Evolutionary conservation across 83 land plant species (phyloP).

Genomic region (Picea abies): DNA sequence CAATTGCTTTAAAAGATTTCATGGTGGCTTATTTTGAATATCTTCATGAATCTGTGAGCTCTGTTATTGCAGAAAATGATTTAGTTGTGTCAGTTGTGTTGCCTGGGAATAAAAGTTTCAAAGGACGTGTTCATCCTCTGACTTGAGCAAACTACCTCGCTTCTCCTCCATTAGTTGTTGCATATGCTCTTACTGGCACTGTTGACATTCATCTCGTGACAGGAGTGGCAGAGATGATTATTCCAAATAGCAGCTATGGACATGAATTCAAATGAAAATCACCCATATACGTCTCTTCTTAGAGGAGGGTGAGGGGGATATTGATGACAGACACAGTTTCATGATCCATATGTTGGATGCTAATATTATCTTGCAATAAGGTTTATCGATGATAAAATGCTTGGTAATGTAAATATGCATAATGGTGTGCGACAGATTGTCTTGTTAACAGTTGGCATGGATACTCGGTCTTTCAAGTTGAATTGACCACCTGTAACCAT

Average conservation of each 20-base stretch:
- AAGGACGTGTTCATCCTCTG: slow-evolving; percentile 85
- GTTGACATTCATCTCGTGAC: slow-evolving; percentile 93
- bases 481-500: slow-evolving; percentile 65
- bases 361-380: slow-evolving; percentile 64
- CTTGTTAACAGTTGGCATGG: slow-evolving; percentile 90
- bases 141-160: slow-evolving; percentile 88
- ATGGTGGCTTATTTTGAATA: background rate
- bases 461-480: slow-evolving; percentile 80
- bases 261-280: too few species aligned
- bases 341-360: slow-evolving; percentile 77
- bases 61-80: slow-evolving; percentile 58
- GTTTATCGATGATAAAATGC: slow-evolving; percentile 75
- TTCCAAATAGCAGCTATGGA: slow-evolving; percentile 26
- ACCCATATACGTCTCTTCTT: too few species aligned
- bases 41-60: slow-evolving; percentile 18
- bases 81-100: slow-evolving; percentile 83
- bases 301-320: too few species aligned
- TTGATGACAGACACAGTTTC: slow-evolving; percentile 48
- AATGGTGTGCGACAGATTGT: slow-evolving; percentile 76
- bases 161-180: slow-evolving; percentile 87
- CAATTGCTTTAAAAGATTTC: too few species aligned
- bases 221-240: slow-evolving; percentile 81
- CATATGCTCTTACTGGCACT: slow-evolving; percentile 91
- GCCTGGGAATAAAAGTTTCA: slow-evolving; percentile 77
- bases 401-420: slow-evolving; percentile 26